Conservation (phyloP, 1,284 basidiomycete genomes). For the Peniophora sp. region DNA sequence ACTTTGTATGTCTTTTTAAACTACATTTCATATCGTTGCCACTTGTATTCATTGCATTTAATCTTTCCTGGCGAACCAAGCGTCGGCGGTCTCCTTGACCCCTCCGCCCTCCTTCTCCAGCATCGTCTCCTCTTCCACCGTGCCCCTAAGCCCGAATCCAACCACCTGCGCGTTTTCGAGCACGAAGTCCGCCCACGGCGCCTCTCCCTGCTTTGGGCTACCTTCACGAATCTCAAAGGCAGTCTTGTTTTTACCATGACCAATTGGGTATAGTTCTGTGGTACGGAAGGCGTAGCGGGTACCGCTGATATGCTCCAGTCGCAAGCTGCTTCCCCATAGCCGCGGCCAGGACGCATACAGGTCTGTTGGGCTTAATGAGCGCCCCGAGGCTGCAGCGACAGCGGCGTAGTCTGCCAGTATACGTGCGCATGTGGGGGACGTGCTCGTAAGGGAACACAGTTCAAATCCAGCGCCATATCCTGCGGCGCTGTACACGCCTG, state of each 20-base stretch:
- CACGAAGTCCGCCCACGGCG: conserved; percentile 10
- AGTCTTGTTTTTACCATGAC: conserved; percentile 17
- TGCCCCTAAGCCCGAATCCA: conserved; percentile 15
- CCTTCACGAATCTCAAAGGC: conserved; percentile 16
- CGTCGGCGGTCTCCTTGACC: conserved; percentile 3
- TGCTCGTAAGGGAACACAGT: conserved; percentile 12
- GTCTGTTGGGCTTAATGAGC: neutral
- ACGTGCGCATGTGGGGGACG: conserved; percentile 11
- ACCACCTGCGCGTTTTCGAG: conserved; percentile 9
- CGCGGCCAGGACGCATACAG: conserved; percentile 14
- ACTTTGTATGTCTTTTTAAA: too few relatives aligned
- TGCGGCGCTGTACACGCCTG: conserved; percentile 13
- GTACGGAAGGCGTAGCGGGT: conserved; percentile 13
- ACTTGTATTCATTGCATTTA: too few relatives aligned
- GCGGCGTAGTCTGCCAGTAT: conserved; percentile 12
- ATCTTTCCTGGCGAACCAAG: conserved; percentile 1
- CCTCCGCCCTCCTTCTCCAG: conserved; percentile 4
- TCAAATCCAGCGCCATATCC: conserved; percentile 15
- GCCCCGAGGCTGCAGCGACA: neutral
- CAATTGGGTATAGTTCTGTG: conserved; percentile 17
- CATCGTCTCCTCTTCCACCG: conserved; percentile 7
- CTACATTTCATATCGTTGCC: too few relatives aligned
- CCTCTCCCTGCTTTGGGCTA: conserved; percentile 7
- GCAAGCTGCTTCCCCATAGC: conserved; percentile 19
- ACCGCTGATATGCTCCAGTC: conserved; percentile 10